These are phyloP conservation scores for Wickerhamiella parazyma DNA, from an alignment of 805 yeast species.

Conservation along the genomic window DNA sequence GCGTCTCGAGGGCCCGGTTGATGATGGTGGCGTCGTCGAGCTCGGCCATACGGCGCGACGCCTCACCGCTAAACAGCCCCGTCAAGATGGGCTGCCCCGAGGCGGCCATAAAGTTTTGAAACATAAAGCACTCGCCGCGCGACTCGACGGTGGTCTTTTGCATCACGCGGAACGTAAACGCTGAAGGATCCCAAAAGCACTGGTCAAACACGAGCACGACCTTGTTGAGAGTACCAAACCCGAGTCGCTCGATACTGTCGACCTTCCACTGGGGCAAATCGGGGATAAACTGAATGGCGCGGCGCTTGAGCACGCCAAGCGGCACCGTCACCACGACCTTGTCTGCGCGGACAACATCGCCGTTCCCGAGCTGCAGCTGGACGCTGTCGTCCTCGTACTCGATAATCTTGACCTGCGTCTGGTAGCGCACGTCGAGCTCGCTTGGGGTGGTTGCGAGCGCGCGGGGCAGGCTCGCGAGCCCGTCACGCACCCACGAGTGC, in stretches of 20 bases:
- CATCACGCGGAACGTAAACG: conserved; percentile 23
- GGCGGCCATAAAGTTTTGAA: conserved; percentile 26
- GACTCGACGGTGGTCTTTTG: conserved; percentile 14
- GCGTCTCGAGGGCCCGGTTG: conserved; percentile 23
- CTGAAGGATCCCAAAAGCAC: conserved; percentile 29
- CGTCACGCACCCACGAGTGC: conserved; percentile 28
- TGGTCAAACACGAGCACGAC: conserved; percentile 27
- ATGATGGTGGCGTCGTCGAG: conserved; percentile 26
- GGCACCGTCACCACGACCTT: conserved; percentile 30
- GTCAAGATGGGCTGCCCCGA: conserved; percentile 29
- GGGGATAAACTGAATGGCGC: conserved; percentile 29
- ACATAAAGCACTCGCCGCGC: conserved; percentile 29
- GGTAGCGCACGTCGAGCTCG: conserved; percentile 30
- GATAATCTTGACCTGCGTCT: conserved; percentile 27
- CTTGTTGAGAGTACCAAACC: conserved; percentile 30
- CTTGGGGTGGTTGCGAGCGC: conserved; percentile 29
- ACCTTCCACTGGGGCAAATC: conserved; percentile 31
- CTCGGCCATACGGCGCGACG: conserved; percentile 25
- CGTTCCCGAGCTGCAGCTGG: conserved; percentile 27
- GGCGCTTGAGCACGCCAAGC: conserved; percentile 29
- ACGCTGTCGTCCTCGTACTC: conserved; percentile 27
- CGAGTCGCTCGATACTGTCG: conserved; percentile 29
- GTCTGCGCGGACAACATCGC: conserved; percentile 30
- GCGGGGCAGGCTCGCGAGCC: conserved; percentile 25
- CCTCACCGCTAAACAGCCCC: conserved; percentile 28